Evolutionary conservation across 768 basidiomycete species (phyloP), one percentile per base, ranked within the genome.

Genomic region (Rhodotorula babjevae): DNA sequence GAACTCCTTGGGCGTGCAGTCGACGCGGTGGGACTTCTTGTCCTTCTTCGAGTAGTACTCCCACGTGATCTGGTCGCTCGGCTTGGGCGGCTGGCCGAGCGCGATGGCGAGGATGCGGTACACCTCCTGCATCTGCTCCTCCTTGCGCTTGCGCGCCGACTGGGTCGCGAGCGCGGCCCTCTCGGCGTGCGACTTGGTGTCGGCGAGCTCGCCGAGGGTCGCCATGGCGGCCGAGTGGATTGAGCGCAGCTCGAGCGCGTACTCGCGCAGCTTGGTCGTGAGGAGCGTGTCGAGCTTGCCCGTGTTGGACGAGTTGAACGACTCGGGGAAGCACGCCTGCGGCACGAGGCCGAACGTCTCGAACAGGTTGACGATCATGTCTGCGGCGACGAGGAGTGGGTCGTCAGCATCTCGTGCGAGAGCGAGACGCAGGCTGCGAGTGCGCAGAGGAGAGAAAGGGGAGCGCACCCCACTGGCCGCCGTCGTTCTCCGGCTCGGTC

Each of bases 211-310:
- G 69, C 71, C 27, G 80, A 81, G 57, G 15, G 69, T 33, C 6
- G 23, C 15, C 19, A 66, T 36, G 14, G 68, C 62, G 18, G 58
- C 40, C 11, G 23, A 27, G 69, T 68, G 18, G 83, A 81, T 44
- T 15, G 42, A 18, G 46, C 95, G 90, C 46, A 98, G 87, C 72
- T 89, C 86, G 61, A 96, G 84, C 10, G 90, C 88, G 80, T 93
- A 89, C 82, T 97, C 93, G 73, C 95, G 88, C 52, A 97, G 87
- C 83, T 94, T 94, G 73, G 88, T 87, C 82, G 92, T 93, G 72
- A 98, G 84, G 62, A 98, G 85, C 12, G 81, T 80, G 81, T 96
- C 90, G 73, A 98, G 82, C 9, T 88, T 86, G 25, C 83, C 78
- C 7, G 92, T 89, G 64, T 87, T 83, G 31, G 89, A 87, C 2